Evolutionary conservation across 176 grass and related monocot species (phyloP).

Genomic region (Leersia perrieri): DNA sequence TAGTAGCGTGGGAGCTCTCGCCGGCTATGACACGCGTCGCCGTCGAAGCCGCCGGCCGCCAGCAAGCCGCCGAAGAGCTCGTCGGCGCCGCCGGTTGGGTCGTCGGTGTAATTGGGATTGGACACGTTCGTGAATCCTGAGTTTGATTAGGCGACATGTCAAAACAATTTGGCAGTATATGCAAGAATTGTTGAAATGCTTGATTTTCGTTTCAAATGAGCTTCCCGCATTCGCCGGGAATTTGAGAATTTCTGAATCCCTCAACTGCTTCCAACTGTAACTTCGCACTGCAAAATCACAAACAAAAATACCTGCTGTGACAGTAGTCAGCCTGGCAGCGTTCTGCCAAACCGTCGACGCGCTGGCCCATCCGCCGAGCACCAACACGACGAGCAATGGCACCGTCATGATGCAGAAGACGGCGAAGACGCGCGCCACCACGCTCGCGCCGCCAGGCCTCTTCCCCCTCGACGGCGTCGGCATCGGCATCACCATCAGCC

Average conservation of each 20-base stretch:
- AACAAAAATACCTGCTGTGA: neutral
- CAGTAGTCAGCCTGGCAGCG: neutral
- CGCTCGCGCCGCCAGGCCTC: neutral
- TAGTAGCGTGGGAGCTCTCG: slow-evolving; percentile 24
- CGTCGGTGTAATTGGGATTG: neutral
- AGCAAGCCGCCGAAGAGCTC: slow-evolving; percentile 46
- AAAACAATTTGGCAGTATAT: neutral
- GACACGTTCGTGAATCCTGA: slow-evolving; percentile 4
- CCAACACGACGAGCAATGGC: slow-evolving; percentile 23
- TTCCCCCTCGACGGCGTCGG: neutral
- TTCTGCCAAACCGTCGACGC: slow-evolving; percentile 30
- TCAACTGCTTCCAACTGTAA: too few species aligned
- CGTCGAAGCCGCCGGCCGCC: slow-evolving; percentile 6
- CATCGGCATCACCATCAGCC: too few species aligned
- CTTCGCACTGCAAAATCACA: neutral
- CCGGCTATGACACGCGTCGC: slow-evolving; percentile 43
- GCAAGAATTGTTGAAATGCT: neutral
- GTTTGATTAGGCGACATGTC: neutral
- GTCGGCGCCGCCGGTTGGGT: neutral
- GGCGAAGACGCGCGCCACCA: neutral
- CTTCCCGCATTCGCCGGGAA: neutral
- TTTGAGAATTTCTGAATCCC: neutral
- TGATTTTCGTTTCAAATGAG: neutral
- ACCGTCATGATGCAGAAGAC: slow-evolving; percentile 25
- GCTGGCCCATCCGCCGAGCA: neutral